phyloP scores from a whole-genome alignment of 2,329 filamentous ascomycete species.

The Epichloe amarillans region DNA sequence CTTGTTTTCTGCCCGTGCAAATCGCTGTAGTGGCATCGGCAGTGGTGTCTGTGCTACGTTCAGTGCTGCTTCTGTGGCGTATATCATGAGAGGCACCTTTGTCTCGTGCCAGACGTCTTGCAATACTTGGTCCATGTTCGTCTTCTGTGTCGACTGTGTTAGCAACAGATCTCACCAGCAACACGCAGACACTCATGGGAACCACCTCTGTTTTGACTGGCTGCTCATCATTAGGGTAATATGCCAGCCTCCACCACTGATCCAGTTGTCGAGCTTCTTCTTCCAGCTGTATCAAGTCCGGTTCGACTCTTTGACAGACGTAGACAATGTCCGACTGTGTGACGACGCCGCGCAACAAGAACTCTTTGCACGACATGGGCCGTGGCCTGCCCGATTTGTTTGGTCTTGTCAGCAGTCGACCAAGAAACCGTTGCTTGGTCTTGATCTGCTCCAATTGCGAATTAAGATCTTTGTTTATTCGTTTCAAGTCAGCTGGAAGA shows the following conservation, averaged over 20 bases:
- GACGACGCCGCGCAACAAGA: conserved; percentile 37
- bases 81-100: conserved; percentile 35
- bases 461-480: conserved; percentile 14
- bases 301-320: conserved; percentile 31
- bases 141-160: conserved; percentile 28
- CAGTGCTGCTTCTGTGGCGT: conserved; percentile 38
- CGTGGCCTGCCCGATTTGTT: conserved; percentile 22
- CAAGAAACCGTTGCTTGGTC: conserved; percentile 24
- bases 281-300: conserved; percentile 29
- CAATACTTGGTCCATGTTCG: conserved; percentile 30
- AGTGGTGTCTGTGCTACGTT: conserved; percentile 21
- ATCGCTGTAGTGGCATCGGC: conserved; percentile 27
- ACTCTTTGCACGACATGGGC: conserved; percentile 31
- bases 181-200: neutral
- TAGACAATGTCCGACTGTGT: conserved; percentile 34
- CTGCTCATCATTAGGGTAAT: conserved; percentile 22
- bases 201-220: conserved; percentile 38
- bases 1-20: conserved; percentile 38
- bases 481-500: neutral
- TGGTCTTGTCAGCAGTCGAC: conserved; percentile 25
- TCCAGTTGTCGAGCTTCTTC: conserved; percentile 22
- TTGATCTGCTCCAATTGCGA: conserved; percentile 18
- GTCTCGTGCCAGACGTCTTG: conserved; percentile 33
- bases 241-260: conserved; percentile 44
- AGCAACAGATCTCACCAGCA: neutral